Base-by-base conservation (phyloP, 257 asterid genomes). In the Verbascum thapsus region DNA sequence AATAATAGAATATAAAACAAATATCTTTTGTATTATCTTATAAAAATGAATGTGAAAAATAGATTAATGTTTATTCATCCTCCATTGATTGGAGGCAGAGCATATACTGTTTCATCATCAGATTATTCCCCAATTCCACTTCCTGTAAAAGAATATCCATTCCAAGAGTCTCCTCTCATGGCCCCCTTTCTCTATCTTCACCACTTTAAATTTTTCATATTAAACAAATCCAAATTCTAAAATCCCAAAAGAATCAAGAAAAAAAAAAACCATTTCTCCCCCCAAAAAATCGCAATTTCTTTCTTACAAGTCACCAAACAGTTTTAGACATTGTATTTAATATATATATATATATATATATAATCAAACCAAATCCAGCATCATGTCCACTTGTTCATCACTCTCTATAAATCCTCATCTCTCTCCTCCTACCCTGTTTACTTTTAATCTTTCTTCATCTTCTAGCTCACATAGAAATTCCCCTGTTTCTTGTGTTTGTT, bases 381-480 rank as follows among this genome's bases (percentile, higher is more conserved):
- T 67, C 80, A 81, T 86, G 83, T 34, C 75, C 74, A 34, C 76
- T 66, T n/a, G n/a, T n/a, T n/a, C n/a, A n/a, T 77, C 84, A 78
- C 75, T 83, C 69, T 79, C 82, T 70, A 65, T 72, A 68, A 74
- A 72, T 64, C 74, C 78, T 8, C 23, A 80, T 61, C 67, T 76
- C 74, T 77, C 85, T 62, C 70, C 84, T 23, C 74, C 81, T 67
- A 60, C 69, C 23, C 72, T 74, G n/a, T 41, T 66, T 11, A 57
- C 40, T 59, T 61, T 74, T 52, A 4, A 51, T 65, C 52, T 78
- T 9, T 34, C 75, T 7, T 65, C 75, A 41, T 53, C 73, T 40
- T 3, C 68, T 7, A 26, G 60, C 55, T 68, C 69, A 8, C 41
- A 34, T 51, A 53, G 34, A 38, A 34, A 19, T 11, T 18, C 39